A percentile compares a stretch with the other conserved stretches of the same genome.
These are phyloP conservation scores for Monilinia polystroma DNA, from an alignment of 2,329 filamentous ascomycete genomes.

Conservation along the genomic window DNA sequence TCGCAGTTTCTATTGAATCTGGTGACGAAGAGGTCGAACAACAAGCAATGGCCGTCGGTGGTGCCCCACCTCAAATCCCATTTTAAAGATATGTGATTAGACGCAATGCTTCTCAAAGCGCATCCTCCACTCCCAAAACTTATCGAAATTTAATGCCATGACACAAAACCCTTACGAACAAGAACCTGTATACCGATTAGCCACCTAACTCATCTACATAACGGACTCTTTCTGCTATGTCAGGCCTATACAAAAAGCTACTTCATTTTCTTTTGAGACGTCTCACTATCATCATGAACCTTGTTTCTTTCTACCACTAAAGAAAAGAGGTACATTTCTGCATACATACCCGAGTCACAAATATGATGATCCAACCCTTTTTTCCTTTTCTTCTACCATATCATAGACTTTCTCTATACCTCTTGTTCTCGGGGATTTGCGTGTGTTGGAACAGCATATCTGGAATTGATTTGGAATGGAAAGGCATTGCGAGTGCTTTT, in stretches of 20 bases:
- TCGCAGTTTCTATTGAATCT: constrained; percentile 89
- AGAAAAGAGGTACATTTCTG: constrained; percentile 12
- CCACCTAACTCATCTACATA: constrained; percentile 8
- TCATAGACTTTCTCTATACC: constrained; percentile 26
- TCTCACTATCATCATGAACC: constrained; percentile 35
- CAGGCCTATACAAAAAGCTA: constrained; percentile 24
- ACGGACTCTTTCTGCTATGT: constrained; percentile 28
- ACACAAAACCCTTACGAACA: constrained; percentile 23
- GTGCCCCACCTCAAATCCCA: constrained; percentile 55
- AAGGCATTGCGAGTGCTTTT: constrained; percentile 19
- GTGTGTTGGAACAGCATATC: constrained; percentile 20
- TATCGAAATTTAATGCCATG: constrained; percentile 37
- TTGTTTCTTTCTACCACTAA: constrained; percentile 24
- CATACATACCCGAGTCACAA: not conserved
- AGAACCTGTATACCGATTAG: constrained; percentile 26
- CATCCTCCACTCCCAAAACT: constrained; percentile 27
- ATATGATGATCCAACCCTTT: constrained; percentile 11
- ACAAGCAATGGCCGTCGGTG: constrained; percentile 64
- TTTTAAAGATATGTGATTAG: constrained; percentile 52
- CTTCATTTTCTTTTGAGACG: constrained; percentile 34
- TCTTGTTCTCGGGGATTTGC: constrained; percentile 11
- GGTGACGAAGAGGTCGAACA: constrained; percentile 83
- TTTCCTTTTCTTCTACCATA: constrained; percentile 12
- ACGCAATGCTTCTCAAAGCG: constrained; percentile 13
- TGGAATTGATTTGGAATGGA: constrained; percentile 15